Percentiles rank a stretch among this genome's conserved stretches.
Conservation (phyloP, 2,329 filamentous ascomycete species). For the Phialemonium atrogriseum region DNA sequence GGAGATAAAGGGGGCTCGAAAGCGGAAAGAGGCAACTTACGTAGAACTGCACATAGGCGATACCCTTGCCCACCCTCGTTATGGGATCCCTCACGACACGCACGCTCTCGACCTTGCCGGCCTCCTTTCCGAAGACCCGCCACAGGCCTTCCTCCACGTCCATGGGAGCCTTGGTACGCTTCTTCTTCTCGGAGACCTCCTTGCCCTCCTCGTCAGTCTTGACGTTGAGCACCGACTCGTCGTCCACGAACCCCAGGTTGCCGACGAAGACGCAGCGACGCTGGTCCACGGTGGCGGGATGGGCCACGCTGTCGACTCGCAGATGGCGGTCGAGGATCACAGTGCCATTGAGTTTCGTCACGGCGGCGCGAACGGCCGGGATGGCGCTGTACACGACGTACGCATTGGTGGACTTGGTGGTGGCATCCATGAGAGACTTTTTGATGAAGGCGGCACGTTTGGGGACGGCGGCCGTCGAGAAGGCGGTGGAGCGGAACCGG, state of each 20-base stretch:
- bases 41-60: constrained; percentile 95
- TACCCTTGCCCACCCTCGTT: constrained; percentile 90
- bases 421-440: constrained; percentile 82
- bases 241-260: constrained; percentile 92
- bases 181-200: constrained; percentile 51
- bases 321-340: constrained; percentile 80
- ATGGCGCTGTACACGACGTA: constrained; percentile 82
- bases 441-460: constrained; percentile 94
- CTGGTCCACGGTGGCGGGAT: constrained; percentile 75
- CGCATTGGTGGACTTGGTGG: constrained; percentile 87
- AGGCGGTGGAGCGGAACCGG: constrained; percentile 89
- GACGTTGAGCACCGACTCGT: constrained; percentile 65
- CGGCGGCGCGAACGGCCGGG: constrained; percentile 67
- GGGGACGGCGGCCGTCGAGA: constrained; percentile 66
- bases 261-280: constrained; percentile 92
- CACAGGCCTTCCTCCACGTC: constrained; percentile 92
- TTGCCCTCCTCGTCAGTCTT: constrained; percentile 58
- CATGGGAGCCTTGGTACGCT: constrained; percentile 64
- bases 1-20: neutral
- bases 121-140: constrained; percentile 64
- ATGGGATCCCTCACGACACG: constrained; percentile 82
- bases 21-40: constrained; percentile 29
- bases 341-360: constrained; percentile 72
- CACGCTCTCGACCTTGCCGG: constrained; percentile 83
- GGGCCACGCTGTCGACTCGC: constrained; percentile 82